Conservation (phyloP, 192 early-diverging fungal genomes). For the Coemansia sp. region DNA sequence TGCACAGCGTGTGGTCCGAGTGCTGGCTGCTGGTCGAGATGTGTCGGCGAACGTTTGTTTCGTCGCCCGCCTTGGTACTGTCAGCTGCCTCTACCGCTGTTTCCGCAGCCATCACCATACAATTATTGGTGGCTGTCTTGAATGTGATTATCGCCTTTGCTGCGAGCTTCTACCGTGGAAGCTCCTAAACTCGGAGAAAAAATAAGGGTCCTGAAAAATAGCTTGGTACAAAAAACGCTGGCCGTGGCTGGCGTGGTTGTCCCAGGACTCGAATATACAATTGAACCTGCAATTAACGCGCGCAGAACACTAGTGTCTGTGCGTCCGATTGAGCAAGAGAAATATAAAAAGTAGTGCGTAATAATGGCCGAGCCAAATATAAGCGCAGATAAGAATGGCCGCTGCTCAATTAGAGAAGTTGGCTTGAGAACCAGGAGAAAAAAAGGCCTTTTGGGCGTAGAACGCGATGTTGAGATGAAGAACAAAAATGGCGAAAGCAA, state of each 20-base stretch:
- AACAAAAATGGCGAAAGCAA: slow-evolving; percentile 1
- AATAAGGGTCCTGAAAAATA: neutral
- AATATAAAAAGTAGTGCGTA: neutral
- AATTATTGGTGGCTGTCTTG: neutral
- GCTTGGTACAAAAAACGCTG: neutral
- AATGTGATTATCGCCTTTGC: neutral
- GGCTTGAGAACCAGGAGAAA: neutral
- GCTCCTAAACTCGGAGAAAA: neutral
- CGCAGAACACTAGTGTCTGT: neutral
- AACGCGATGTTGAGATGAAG: neutral
- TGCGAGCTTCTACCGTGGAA: neutral
- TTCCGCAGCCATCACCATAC: slow-evolving; percentile 5
- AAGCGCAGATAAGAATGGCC: neutral
- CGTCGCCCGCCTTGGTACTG: neutral
- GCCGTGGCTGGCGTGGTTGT: neutral
- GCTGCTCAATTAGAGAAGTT: neutral
- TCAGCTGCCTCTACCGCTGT: slow-evolving; percentile 8
- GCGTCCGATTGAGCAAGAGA: neutral
- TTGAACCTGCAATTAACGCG: neutral
- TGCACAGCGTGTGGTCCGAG: slow-evolving; percentile 47
- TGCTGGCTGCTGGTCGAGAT: slow-evolving; percentile 44
- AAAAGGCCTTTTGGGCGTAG: neutral
- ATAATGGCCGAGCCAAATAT: neutral
- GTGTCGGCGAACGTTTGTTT: slow-evolving; percentile 31
- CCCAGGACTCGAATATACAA: neutral